Evolutionary conservation across 2,329 filamentous ascomycete species (phyloP), one percentile per base, ranked within the genome.

Genomic region (Aspergillus quadricinctus): DNA sequence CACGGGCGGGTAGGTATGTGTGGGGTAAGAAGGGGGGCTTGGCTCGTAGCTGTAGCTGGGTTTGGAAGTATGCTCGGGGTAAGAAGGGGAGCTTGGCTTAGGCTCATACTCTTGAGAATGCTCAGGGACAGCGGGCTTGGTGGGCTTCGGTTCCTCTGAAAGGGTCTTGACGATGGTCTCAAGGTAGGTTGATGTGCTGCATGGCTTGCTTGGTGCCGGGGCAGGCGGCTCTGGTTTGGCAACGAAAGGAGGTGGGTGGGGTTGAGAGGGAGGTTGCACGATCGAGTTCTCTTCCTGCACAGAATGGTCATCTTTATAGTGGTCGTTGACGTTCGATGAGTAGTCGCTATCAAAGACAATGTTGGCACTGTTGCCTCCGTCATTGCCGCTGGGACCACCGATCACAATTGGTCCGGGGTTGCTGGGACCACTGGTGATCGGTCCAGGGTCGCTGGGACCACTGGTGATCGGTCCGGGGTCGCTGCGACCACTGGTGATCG

Each of bases 231-330:
- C 29, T 14, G 11, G 29, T 10, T 14, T 31, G 29, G 11, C 29
- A 31, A 4, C 11, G 4, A 31, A 31, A 5, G 31, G 31, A 35
- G 31, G 11, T 14, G 11, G 40, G 17, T 1, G n/a, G 7, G n/a
- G 40, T 5, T 2, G 19, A 17, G 1, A 6, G 40, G 40, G 59
- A 2, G 61, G 50, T 9, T 60, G 41, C 3, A 65, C 67, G 14
- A 51, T 57, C 1, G 63, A 60, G 19, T 54, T 40, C 28, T 50
- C 21, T 0, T 53, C 21, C 40, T 63, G 56, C 19, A 68, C 53
- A 0, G 62, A 54, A 52, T 69, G 67, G 50, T 69, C 59, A 51
- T 70, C 66, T 48, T 59, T 43, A n/a, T 63, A 51, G 14, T 62
- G 23, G 29, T 65, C 61, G 4, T 64, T 50, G 1, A 64, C 63